phyloP scores from a whole-genome alignment of 495 filamentous ascomycete genomes.

The Haplographium delicatum region DNA sequence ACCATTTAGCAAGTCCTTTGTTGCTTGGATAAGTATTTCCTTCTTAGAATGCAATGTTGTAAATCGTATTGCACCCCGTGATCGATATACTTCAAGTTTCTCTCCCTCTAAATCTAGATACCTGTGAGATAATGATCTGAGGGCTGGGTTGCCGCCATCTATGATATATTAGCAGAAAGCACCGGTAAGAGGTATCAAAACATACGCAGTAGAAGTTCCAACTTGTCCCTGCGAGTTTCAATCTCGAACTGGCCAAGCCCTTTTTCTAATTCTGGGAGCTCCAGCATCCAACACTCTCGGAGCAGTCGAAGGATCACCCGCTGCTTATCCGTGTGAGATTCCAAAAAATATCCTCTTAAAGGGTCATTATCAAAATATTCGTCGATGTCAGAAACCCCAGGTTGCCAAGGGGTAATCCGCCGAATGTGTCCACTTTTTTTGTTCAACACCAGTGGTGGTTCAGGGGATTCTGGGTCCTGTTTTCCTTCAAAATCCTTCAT shows the following conservation, averaged over 20 bases:
- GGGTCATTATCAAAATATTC: constrained; percentile 17
- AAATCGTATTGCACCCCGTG: constrained; percentile 15
- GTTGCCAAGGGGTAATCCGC: constrained; percentile 33
- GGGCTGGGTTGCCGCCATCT: constrained; percentile 1
- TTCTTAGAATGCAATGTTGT: constrained; percentile 16
- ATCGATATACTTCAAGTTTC: constrained; percentile 15
- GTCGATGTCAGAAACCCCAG: constrained; percentile 29
- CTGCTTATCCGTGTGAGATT: constrained; percentile 24
- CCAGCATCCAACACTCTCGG: constrained; percentile 23
- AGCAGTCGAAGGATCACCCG: constrained; percentile 17
- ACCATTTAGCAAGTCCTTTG: constrained; percentile 3
- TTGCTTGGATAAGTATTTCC: constrained; percentile 2
- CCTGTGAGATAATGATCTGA: constrained; percentile 2
- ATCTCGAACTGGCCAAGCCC: constrained; percentile 25
- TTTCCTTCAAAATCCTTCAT: constrained; percentile 6
- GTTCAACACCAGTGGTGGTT: constrained; percentile 12
- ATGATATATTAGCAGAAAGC: not conserved
- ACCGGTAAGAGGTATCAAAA: not conserved
- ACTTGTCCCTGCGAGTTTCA: constrained; percentile 11
- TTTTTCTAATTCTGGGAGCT: constrained; percentile 15
- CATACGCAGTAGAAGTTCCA: constrained; percentile 22
- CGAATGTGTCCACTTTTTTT: constrained; percentile 15
- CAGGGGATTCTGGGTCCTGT: constrained; percentile 12
- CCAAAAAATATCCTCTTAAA: constrained; percentile 20
- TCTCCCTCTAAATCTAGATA: constrained; percentile 14